Percentiles rank a stretch among this genome's conserved stretches.
These are phyloP conservation scores for Sugiyamaella floridensis DNA, from an alignment of 805 yeast species.

Conservation along the genomic window DNA sequence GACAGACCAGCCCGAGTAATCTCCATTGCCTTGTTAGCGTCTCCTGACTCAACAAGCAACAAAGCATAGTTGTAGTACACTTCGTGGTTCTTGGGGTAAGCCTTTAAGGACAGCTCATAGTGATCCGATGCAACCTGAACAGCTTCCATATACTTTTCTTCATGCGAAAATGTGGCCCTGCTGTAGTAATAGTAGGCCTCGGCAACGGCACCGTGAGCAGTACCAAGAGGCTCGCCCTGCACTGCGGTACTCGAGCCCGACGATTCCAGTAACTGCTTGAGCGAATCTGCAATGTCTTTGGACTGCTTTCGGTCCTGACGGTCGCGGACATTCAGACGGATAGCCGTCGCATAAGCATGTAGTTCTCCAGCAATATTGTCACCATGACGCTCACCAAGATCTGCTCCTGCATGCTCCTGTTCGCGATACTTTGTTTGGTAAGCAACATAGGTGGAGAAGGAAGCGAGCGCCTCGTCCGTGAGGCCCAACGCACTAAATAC, in stretches of 20 bases:
- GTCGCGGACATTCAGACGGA: conserved; percentile 11
- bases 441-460: conserved; percentile 27
- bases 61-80: conserved; percentile 27
- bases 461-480: conserved; percentile 28
- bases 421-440: conserved; percentile 25
- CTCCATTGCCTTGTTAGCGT: conserved; percentile 21
- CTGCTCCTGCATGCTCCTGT: conserved; percentile 23
- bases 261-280: conserved; percentile 5
- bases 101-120: conserved; percentile 15
- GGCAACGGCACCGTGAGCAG: conserved; percentile 17
- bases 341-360: conserved; percentile 8
- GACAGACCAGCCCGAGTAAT: conserved; percentile 22
- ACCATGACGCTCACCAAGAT: conserved; percentile 17
- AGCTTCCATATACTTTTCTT: conserved; percentile 11
- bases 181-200: conserved; percentile 10
- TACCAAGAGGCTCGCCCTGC: conserved; percentile 2
- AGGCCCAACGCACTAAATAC: conserved; percentile 23
- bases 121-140: conserved; percentile 14
- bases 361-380: conserved; percentile 17
- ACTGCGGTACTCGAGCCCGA: conserved; percentile 2
- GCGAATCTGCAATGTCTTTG: conserved; percentile 17
- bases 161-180: conserved; percentile 9
- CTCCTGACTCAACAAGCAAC: conserved; percentile 20
- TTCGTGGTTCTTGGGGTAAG: conserved; percentile 12
- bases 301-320: conserved; percentile 13